phyloP scores from a whole-genome alignment of 345 rosid species.

The Erucastrum elatum region DNA sequence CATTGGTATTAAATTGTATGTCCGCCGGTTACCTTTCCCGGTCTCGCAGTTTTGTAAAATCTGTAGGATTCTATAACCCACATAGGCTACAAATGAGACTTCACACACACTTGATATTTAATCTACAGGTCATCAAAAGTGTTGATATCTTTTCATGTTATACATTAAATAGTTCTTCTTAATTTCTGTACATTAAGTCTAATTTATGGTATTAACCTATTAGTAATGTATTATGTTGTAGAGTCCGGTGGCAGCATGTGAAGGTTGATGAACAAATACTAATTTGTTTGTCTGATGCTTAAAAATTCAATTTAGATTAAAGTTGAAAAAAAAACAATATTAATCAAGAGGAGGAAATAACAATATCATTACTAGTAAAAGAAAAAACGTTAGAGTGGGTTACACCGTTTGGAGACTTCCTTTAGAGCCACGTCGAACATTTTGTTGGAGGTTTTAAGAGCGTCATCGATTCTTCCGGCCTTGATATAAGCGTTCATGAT shows the following conservation, averaged over 20 bases:
- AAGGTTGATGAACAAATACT: no score
- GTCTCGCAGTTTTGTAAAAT: conserved; percentile 35
- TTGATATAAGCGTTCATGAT: neutral
- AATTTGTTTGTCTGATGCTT: neutral
- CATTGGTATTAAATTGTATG: conserved; percentile 13
- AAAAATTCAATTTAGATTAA: neutral
- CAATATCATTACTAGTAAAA: neutral
- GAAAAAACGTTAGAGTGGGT: neutral
- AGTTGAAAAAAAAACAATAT: no score
- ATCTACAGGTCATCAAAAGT: no score
- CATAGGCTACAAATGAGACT: conserved; percentile 17
- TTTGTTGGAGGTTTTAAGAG: neutral
- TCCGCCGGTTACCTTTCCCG: conserved; percentile 15
- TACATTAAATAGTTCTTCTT: no score
- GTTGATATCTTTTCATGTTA: no score
- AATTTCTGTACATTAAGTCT: no score
- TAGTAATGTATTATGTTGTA: no score
- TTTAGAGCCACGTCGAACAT: neutral
- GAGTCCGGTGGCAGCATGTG: no score
- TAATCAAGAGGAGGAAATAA: neutral
- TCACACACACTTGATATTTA: neutral
- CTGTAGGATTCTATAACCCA: conserved; percentile 11
- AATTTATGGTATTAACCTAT: no score
- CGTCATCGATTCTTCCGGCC: neutral
- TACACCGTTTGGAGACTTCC: neutral